Base-by-base conservation (phyloP, 169 alveolate genomes). In the Besnoitia besnoiti region DNA sequence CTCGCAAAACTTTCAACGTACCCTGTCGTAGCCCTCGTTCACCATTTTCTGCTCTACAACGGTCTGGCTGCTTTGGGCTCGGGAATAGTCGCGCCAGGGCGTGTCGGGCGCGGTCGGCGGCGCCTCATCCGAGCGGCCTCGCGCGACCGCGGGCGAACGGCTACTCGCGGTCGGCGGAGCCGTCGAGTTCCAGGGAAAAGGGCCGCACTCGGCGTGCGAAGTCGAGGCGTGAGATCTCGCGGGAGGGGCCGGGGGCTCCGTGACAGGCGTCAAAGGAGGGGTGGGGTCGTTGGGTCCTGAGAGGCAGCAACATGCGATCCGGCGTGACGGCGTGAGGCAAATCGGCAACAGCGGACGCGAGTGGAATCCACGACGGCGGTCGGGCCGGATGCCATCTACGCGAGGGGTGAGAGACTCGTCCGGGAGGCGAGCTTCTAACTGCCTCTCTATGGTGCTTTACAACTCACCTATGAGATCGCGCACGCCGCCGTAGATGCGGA, bases 11-110 rank as follows among this genome's bases (percentile, higher is more conserved):
- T n/a, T n/a, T 49, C 16, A 7, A 35, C 82, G 12, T 73, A 73
- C 82, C 46, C 46, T 73, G 46, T 73, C 82, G 82, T 73, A 73
- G 12, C 82, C 82, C n/a, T 73, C 82, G 39, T 19, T 10, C 44
- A 73, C 82, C 82, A 73, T 73, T n/a, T 73, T 73, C 46, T 73
- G 82, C n/a, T 73, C 82, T 12, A 73, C 47, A n/a, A 73, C 82
- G 16, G 39, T n/a, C 82, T 73, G 82, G n/a, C 46, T 73, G 16
- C n/a, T 73, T 42, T 73, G 14, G 46, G 82, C 82, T 73, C 44
- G 16, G 44, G 82, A 73, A n/a, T 73, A 73, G 24, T 73, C 24
- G 12, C 33, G 67, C 67, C 30, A n/a, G 24, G 67, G 24, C 12
- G 33, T 55, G n/a, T 5, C 67, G 5, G 67, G 4, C 12, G 67